A percentile compares a stretch with the other conserved stretches of the same genome.
phyloP scores from a whole-genome alignment of 2,329 filamentous ascomycete species.

The Pyrenophora tritici-repentis region DNA sequence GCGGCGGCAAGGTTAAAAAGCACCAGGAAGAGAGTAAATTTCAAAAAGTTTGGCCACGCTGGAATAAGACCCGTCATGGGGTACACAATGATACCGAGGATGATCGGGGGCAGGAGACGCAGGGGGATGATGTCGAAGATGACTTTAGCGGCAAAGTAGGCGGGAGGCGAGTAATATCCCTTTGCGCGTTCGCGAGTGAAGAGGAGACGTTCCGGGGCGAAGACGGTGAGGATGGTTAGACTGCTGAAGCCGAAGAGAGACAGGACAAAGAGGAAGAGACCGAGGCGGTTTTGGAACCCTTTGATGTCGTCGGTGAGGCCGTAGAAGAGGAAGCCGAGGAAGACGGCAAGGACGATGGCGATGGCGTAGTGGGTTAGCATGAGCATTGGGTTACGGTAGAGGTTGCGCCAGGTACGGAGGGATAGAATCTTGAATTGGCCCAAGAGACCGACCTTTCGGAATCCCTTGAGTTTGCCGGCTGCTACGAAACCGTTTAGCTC shows the following conservation, averaged over 20 bases:
- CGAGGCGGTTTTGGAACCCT: slow-evolving; percentile 95
- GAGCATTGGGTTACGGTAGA: slow-evolving; percentile 95
- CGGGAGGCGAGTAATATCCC: slow-evolving; percentile 91
- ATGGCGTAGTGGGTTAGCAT: slow-evolving; percentile 99
- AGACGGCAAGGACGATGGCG: slow-evolving; percentile 88
- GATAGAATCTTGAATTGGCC: slow-evolving; percentile 90
- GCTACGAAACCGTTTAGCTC: slow-evolving; percentile 58
- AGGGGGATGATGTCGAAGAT: slow-evolving; percentile 96
- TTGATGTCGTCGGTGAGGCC: slow-evolving; percentile 94
- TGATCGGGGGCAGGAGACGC: slow-evolving; percentile 89
- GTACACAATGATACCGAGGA: slow-evolving; percentile 95
- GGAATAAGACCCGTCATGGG: slow-evolving; percentile 95
- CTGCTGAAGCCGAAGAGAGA: slow-evolving; percentile 97
- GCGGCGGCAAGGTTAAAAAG: slow-evolving; percentile 96
- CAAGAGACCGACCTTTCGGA: slow-evolving; percentile 76
- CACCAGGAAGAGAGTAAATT: slow-evolving; percentile 88
- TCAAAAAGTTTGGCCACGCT: slow-evolving; percentile 81
- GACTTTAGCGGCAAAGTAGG: slow-evolving; percentile 95
- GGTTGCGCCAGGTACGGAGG: slow-evolving; percentile 90
- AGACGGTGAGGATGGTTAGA: slow-evolving; percentile 89
- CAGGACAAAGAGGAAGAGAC: slow-evolving; percentile 96
- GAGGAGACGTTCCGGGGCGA: slow-evolving; percentile 84
- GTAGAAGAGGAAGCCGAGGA: slow-evolving; percentile 95
- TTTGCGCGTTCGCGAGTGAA: slow-evolving; percentile 95
- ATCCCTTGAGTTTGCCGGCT: slow-evolving; percentile 73